Percentiles rank a stretch among this genome's conserved stretches.
Evolutionary conservation across 2,329 filamentous ascomycete species (phyloP).

Genomic region (Pseudogymnoascus sp.): DNA sequence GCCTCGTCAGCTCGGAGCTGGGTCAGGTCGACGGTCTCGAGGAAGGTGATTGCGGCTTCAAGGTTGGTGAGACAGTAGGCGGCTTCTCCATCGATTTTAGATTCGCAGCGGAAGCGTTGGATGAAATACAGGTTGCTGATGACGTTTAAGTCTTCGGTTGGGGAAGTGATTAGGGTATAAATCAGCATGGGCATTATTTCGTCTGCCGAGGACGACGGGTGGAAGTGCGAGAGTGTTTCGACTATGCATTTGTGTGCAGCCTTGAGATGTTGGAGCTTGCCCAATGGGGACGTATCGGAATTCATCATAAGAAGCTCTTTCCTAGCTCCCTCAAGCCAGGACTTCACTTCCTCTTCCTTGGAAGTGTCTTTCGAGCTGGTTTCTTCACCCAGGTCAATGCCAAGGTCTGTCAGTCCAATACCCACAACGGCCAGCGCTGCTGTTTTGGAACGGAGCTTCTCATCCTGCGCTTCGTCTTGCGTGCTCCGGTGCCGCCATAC

Average conservation of each 20-base stretch:
- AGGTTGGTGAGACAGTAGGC: constrained; percentile 95
- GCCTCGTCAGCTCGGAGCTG: constrained; percentile 76
- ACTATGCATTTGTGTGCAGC: constrained; percentile 90
- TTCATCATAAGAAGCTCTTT: constrained; percentile 74
- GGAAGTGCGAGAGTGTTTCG: constrained; percentile 65
- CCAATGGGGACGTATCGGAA: constrained; percentile 76
- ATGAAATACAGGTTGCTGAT: constrained; percentile 96
- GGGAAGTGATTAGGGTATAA: constrained; percentile 86
- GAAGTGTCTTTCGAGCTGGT: constrained; percentile 48
- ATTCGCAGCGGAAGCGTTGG: constrained; percentile 78
- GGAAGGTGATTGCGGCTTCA: constrained; percentile 87
- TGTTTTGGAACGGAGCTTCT: constrained; percentile 88
- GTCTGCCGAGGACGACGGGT: constrained; percentile 81
- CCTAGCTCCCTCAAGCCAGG: constrained; percentile 64
- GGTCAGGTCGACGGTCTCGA: constrained; percentile 90
- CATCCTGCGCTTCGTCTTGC: constrained; percentile 89
- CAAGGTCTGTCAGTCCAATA: constrained; percentile 78
- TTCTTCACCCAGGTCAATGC: constrained; percentile 61
- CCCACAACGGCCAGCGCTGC: constrained; percentile 85
- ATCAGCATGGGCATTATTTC: constrained; percentile 96
- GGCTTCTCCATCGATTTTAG: constrained; percentile 83
- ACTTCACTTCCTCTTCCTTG: constrained; percentile 59
- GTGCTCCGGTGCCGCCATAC: constrained; percentile 89
- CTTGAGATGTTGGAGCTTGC: constrained; percentile 83
- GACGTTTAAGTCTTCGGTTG: constrained; percentile 76